Conservation (phyloP, 768 basidiomycete species). For the Daedaleopsis nitida region DNA sequence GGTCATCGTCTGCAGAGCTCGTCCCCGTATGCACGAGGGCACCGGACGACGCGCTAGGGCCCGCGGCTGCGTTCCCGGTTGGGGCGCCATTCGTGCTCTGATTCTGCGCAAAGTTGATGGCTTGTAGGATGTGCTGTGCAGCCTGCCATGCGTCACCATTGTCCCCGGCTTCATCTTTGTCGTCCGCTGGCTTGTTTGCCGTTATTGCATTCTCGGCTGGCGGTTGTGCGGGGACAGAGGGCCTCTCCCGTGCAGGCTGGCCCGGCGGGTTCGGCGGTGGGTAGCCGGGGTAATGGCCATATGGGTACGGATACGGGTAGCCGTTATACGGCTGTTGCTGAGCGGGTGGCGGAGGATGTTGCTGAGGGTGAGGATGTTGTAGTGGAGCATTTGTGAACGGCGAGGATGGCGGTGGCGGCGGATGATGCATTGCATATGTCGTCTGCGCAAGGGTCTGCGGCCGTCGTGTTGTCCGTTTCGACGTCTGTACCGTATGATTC, state of each 20-base stretch:
- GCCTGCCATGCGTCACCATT: conserved; percentile 72
- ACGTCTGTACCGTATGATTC: conserved; percentile 51
- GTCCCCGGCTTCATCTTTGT: conserved; percentile 24
- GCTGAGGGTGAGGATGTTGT: conserved; percentile 31
- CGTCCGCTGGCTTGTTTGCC: conserved; percentile 5
- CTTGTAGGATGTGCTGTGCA: conserved; percentile 74
- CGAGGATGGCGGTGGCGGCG: conserved; percentile 37
- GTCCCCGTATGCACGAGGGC: neutral
- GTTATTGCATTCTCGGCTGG: neutral
- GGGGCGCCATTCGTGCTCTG: conserved; percentile 11
- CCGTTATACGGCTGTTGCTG: conserved; percentile 11
- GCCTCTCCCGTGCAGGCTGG: conserved; percentile 7
- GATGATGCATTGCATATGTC: conserved; percentile 27
- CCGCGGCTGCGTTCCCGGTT: neutral
- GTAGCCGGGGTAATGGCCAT: conserved; percentile 15
- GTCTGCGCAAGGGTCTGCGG: conserved; percentile 58
- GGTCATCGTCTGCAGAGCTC: conserved; percentile 17
- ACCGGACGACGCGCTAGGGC: neutral
- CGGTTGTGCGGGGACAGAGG: neutral
- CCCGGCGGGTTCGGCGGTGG: neutral
- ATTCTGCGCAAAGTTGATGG: conserved; percentile 62
- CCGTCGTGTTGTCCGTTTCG: conserved; percentile 75
- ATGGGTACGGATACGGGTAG: conserved; percentile 15
- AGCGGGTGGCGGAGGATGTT: conserved; percentile 20
- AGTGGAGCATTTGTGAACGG: conserved; percentile 65